These are phyloP conservation scores for Apiotrichum mycotoxinovorans DNA, from an alignment of 1,284 basidiomycete genomes.

Conservation along the genomic window DNA sequence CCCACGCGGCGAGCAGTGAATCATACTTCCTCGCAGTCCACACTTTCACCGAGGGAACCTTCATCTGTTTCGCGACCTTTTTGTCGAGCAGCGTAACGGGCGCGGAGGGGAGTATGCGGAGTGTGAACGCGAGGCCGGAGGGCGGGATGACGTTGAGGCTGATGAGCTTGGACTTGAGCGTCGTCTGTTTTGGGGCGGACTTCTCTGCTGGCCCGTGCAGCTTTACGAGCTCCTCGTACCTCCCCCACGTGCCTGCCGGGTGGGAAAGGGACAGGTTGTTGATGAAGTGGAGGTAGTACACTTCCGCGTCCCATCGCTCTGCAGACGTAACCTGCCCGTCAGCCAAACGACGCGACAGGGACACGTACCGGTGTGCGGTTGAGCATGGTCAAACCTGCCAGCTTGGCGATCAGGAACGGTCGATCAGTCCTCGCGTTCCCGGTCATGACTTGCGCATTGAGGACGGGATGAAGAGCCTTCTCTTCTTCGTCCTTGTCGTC, in stretches of 20 bases:
- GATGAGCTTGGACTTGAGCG: constrained; percentile 34
- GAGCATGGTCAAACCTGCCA: constrained; percentile 61
- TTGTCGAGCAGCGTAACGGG: constrained; percentile 7
- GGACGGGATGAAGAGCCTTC: background rate
- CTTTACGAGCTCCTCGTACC: constrained; percentile 28
- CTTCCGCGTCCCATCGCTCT: constrained; percentile 80
- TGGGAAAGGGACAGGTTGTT: constrained; percentile 40
- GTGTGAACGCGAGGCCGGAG: constrained; percentile 10
- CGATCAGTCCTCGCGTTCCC: constrained; percentile 52
- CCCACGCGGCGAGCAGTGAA: constrained; percentile 10
- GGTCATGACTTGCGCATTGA: constrained; percentile 24
- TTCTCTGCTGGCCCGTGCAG: constrained; percentile 17
- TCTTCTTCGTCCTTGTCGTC: constrained; percentile 7
- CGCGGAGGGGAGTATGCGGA: constrained; percentile 15
- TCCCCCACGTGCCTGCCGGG: constrained; percentile 21
- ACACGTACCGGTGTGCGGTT: constrained; percentile 65
- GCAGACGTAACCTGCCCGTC: constrained; percentile 60
- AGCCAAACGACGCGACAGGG: background rate
- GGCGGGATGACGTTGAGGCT: constrained; percentile 18
- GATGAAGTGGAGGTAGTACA: constrained; percentile 70
- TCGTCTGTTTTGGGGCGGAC: constrained; percentile 1
- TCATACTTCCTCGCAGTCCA: constrained; percentile 11
- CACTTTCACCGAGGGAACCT: background rate
- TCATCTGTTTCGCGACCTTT: constrained; percentile 9
- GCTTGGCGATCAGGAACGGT: constrained; percentile 65